Base-by-base conservation (phyloP, 2,329 filamentous ascomycete species). In the Blastomyces percursus region DNA sequence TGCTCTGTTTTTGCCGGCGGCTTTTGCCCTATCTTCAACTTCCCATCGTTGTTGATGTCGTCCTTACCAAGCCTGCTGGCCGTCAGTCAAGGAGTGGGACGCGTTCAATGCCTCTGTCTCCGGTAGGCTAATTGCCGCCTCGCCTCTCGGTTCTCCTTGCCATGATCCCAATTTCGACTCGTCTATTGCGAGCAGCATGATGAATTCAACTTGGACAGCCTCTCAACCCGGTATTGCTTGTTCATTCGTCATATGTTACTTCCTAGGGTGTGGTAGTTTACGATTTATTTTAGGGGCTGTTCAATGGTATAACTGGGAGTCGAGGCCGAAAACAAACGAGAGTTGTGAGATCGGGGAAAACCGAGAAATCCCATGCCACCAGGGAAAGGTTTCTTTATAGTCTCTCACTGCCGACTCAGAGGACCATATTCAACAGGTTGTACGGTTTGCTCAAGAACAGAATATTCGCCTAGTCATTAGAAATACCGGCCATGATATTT, bases 11-110 rank as follows among this genome's bases (percentile, higher is more conserved):
- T 40, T 35, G 11, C n/a, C 54, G 24, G 11, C 14, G 1, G 54
- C 19, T 21, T 56, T 40, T 12, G 54, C 54, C 21, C 11, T 35
- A 56, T 56, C 5, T 56, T 54, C 51, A 3, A 6, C 51, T 11
- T 8, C 21, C 9, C 8, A 7, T 19, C 61, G 65, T 32, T 66
- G 65, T 38, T 64, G 65, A 60, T 82, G 77, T 70, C 75, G 80
- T 46, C 83, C 83, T 0, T 79, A 78, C n/a, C 80, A 85, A 62
- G 24, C 65, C 0, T 79, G 76, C 68, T 87, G 84, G 83, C 84
- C 84, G 0, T 71, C 72, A 0, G 27, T 65, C 0, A 54, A 67
- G 0, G 70, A 72, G 5, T 87, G 84, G 84, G 66, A 72, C 7
- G 62, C 67, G 0, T 77, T 87, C 59, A 85, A 86, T 67, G 61